A percentile compares a stretch with the other conserved stretches of the same genome.
Evolutionary conservation across 805 yeast species (phyloP).

Genomic region (Saturnispora serradocipensis): DNA sequence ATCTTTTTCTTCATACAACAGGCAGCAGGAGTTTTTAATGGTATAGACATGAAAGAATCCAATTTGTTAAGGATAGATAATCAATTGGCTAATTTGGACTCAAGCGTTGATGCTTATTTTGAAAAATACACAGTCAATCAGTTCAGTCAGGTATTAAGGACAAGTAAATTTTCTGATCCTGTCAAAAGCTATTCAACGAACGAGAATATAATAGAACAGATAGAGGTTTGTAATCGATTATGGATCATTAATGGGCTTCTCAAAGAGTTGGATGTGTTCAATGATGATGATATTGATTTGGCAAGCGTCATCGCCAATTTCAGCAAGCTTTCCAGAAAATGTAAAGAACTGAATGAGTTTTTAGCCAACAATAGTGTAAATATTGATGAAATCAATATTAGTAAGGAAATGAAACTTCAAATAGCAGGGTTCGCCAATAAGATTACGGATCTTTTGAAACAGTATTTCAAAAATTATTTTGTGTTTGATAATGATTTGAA

Average conservation of each 20-base stretch:
- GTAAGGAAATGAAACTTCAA: neutral
- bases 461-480: conserved; percentile 10
- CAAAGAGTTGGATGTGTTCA: conserved; percentile 16
- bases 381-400: neutral
- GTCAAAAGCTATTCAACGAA: neutral
- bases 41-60: neutral
- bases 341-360: conserved; percentile 8
- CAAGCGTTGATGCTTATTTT: conserved; percentile 7
- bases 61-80: neutral
- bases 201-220: conserved; percentile 16
- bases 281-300: conserved; percentile 13
- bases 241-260: conserved; percentile 26
- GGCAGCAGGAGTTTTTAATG: neutral
- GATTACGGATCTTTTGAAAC: conserved; percentile 7
- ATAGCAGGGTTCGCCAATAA: conserved; percentile 4
- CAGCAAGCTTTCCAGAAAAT: conserved; percentile 14
- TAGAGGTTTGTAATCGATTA: conserved; percentile 25
- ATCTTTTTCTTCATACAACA: neutral
- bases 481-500: conserved; percentile 9
- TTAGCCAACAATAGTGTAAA: neutral
- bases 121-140: conserved; percentile 8
- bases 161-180: neutral
- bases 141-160: neutral
- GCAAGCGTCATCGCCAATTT: conserved; percentile 11
- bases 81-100: conserved; percentile 4